phyloP scores from a whole-genome alignment of 2,329 filamentous ascomycete genomes.

The Fusarium tuaranense region DNA sequence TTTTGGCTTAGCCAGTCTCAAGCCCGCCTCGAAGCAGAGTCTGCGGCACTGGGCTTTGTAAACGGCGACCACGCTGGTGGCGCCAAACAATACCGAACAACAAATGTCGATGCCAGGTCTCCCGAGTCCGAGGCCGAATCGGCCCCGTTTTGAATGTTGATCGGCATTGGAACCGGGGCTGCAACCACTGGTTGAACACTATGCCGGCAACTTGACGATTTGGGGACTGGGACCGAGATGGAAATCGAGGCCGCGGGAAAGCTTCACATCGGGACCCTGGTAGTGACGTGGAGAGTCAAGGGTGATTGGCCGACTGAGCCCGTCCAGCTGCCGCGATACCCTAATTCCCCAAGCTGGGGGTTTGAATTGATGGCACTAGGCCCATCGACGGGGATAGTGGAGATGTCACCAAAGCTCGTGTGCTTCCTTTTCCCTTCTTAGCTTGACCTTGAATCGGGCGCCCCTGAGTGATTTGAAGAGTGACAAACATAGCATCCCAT shows the following conservation, averaged over 20 bases:
- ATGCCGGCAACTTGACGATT: constrained; percentile 20
- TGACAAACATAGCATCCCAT: constrained; percentile 29
- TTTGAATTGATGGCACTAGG: background rate
- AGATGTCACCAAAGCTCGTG: constrained; percentile 1
- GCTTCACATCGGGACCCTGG: background rate
- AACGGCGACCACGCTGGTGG: constrained; percentile 5
- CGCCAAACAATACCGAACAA: background rate
- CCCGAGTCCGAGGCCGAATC: constrained; percentile 15
- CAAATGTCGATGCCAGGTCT: constrained; percentile 2
- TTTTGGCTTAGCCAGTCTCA: constrained; percentile 5
- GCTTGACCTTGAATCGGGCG: constrained; percentile 4
- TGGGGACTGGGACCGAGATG: constrained; percentile 26
- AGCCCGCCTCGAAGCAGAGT: constrained; percentile 9
- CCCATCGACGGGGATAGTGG: background rate
- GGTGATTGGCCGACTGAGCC: background rate
- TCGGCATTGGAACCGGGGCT: constrained; percentile 24
- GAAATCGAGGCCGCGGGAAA: constrained; percentile 11
- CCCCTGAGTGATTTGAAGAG: constrained; percentile 6
- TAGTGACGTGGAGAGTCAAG: constrained; percentile 22
- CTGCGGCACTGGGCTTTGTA: constrained; percentile 2
- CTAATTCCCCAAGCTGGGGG: background rate
- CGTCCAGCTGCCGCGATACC: background rate
- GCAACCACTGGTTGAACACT: constrained; percentile 3
- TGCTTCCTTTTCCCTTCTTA: constrained; percentile 18
- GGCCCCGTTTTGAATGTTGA: constrained; percentile 30